phyloP scores from a whole-genome alignment of 768 basidiomycete species.

The Mycena kentingensis region DNA sequence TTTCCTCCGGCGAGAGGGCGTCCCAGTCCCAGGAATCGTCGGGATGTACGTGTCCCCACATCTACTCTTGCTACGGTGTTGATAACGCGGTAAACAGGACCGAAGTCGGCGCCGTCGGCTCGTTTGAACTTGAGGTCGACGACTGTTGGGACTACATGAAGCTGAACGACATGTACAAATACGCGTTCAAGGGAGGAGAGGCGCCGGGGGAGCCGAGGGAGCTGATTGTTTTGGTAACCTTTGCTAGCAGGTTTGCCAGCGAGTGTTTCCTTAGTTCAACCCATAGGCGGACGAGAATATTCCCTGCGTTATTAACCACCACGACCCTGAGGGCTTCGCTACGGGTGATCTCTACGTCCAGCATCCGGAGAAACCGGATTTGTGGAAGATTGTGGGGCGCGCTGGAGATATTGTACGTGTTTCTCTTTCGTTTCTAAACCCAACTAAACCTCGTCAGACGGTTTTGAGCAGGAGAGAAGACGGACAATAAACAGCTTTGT shows the following conservation, averaged over 20 bases:
- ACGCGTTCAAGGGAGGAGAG: slow-evolving; percentile 7
- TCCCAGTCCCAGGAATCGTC: background rate
- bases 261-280: background rate
- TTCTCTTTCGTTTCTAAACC: background rate
- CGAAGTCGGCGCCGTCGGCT: slow-evolving; percentile 18
- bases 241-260: too few relatives aligned
- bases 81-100: slow-evolving; percentile 21
- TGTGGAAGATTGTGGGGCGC: slow-evolving; percentile 25
- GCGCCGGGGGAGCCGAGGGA: slow-evolving; percentile 13
- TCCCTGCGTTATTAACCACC: slow-evolving; percentile 25
- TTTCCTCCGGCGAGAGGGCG: background rate
- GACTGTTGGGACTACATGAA: slow-evolving; percentile 19
- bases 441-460: slow-evolving; percentile 20
- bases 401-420: slow-evolving; percentile 27
- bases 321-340: slow-evolving; percentile 23
- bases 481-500: slow-evolving; percentile 33
- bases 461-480: slow-evolving; percentile 34
- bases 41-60: slow-evolving; percentile 1
- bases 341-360: slow-evolving; percentile 24
- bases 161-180: slow-evolving; percentile 8
- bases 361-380: slow-evolving; percentile 23
- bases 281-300: slow-evolving; percentile 19
- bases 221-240: slow-evolving; percentile 26
- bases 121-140: slow-evolving; percentile 4
- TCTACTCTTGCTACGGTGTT: background rate